phyloP scores from a whole-genome alignment of 441 rosid species.

The Brassica hybrid region DNA sequence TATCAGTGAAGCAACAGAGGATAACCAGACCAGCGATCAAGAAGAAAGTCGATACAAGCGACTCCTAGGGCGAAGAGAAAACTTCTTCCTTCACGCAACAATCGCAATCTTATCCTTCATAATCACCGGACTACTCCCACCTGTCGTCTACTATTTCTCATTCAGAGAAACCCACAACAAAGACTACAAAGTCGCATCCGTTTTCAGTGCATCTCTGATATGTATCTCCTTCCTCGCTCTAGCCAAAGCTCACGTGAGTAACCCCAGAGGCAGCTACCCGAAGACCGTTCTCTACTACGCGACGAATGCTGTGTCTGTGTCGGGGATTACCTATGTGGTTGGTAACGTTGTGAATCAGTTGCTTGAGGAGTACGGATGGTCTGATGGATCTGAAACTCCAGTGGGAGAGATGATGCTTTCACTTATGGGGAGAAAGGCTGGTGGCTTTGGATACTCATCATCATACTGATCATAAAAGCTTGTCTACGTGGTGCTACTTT shows the following conservation, averaged over 20 bases:
- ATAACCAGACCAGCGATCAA: slow-evolving; percentile 29
- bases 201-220: slow-evolving; percentile 59
- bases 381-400: slow-evolving; percentile 40
- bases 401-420: slow-evolving; percentile 28
- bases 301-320: slow-evolving; percentile 47
- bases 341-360: slow-evolving; percentile 62
- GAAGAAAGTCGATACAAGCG: slow-evolving; percentile 61
- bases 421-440: slow-evolving; percentile 42
- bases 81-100: slow-evolving; percentile 56
- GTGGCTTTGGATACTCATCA: slow-evolving; percentile 33
- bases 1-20: slow-evolving; percentile 32
- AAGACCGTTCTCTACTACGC: slow-evolving; percentile 54
- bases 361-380: slow-evolving; percentile 57
- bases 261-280: slow-evolving; percentile 50
- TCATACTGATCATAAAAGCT: slow-evolving; percentile 31
- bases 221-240: slow-evolving; percentile 69
- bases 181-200: slow-evolving; percentile 67
- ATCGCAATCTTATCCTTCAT: slow-evolving; percentile 67
- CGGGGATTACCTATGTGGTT: slow-evolving; percentile 62
- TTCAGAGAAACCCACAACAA: slow-evolving; percentile 56
- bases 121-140: slow-evolving; percentile 72
- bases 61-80: slow-evolving; percentile 63
- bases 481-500: not conserved
- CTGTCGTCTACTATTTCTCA: slow-evolving; percentile 69
- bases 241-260: slow-evolving; percentile 64